These are phyloP conservation scores for Fusarium sp. DNA, from an alignment of 2,329 filamentous ascomycete genomes.

Conservation along the genomic window DNA sequence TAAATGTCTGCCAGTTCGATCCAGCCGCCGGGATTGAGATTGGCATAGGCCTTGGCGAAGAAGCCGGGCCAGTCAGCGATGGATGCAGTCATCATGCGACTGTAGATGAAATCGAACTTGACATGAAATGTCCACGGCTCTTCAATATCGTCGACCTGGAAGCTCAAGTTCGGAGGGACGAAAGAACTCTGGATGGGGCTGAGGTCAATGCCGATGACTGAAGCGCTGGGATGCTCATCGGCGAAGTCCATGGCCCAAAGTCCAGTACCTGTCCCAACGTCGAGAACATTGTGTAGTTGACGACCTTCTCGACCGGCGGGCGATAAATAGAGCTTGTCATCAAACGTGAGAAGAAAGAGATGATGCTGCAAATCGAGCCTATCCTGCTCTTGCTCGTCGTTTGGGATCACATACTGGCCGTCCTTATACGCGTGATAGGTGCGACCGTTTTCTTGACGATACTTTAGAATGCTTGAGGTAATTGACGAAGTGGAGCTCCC, in stretches of 20 bases:
- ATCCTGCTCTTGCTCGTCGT: conserved; percentile 32
- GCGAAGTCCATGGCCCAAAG: conserved; percentile 45
- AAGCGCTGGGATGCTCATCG: conserved; percentile 32
- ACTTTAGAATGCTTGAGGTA: conserved; percentile 35
- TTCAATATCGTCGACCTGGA: conserved; percentile 44
- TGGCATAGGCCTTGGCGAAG: conserved; percentile 37
- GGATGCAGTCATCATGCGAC: conserved; percentile 38
- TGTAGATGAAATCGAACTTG: conserved; percentile 44
- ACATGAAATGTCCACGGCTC: conserved; percentile 39
- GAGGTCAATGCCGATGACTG: conserved; percentile 38
- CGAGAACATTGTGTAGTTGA: conserved; percentile 36
- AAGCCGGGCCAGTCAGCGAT: conserved; percentile 37
- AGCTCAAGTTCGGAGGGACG: conserved; percentile 39
- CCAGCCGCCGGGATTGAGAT: conserved; percentile 39
- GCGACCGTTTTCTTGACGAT: conserved; percentile 44
- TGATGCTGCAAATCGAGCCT: conserved; percentile 38
- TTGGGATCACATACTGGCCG: conserved; percentile 31
- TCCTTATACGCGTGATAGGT: conserved; percentile 47
- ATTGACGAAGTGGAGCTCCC: conserved; percentile 35
- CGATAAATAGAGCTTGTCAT: conserved; percentile 35
- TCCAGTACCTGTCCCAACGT: conserved; percentile 44
- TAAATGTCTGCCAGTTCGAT: conserved; percentile 38
- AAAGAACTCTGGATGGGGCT: conserved; percentile 38
- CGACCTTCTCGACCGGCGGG: conserved; percentile 30
- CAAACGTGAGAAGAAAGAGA: conserved; percentile 44